Base-by-base conservation (phyloP, 768 basidiomycete genomes). In the Rhizopogon salebrosus region DNA sequence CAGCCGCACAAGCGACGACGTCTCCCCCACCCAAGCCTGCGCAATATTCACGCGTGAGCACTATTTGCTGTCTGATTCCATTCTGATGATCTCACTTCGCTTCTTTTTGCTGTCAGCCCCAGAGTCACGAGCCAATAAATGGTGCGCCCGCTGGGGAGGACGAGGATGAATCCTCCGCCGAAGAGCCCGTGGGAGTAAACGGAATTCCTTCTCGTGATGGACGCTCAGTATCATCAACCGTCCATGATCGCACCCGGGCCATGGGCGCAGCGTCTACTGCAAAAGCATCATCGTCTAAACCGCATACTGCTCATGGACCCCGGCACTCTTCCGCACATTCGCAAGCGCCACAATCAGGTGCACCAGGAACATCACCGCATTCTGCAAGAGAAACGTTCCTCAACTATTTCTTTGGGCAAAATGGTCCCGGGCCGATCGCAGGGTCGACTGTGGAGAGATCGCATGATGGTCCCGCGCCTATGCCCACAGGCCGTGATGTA, bases 361-460 rank as follows among this genome's bases (percentile, higher is more conserved):
- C 70, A 43, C 66, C 70, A 9, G 67, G 72, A 37, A 57, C 67
- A 24, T 78, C 80, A 0, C 71, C 75, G 27, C 74, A 77, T 13
- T 75, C 84, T 0, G 85, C 94, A 11, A 80, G 89, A 57, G 97
- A 98, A 62, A 90, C 91, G 2, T 97, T 98, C 77, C 75, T 98
- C 55, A 95, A 91, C 64, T 98, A 98, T 70, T 98, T 99, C 75
- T 98, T 99, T 66, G 97, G 97, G 10, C 89, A 88, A 69, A 89
- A 88, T 57, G 89, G 89, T 0, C 80, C 87, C 24, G 92, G 88
- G 0, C 87, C 82, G n/a, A 72, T 83, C 54, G 75, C 77, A 50
- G 83, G 78, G 4, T 75, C 81, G 36, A 82, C 72, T 60, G 63
- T 78, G 43, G 82, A 79, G 41, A 66, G 76, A 16, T 57, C 64